phyloP scores from a whole-genome alignment of 1,284 basidiomycete genomes.

The Naganishia sp. region DNA sequence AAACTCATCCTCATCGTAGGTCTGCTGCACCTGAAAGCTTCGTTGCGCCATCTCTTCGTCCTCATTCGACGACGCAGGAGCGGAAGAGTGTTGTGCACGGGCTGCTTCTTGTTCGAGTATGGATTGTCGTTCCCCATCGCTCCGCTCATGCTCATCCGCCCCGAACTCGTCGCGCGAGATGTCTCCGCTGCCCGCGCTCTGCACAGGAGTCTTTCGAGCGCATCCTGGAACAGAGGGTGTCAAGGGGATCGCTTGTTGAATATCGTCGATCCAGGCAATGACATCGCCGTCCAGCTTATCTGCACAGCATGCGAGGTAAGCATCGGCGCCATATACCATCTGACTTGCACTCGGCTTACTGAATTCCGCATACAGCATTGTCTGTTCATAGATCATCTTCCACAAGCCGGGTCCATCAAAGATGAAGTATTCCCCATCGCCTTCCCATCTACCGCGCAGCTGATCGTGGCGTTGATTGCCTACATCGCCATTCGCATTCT shows the following conservation, averaged over 20 bases:
- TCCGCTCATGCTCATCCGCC: no score
- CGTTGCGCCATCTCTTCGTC: not conserved
- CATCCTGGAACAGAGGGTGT: not conserved
- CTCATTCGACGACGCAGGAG: no score
- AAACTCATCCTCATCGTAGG: no score
- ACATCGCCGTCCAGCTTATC: not conserved
- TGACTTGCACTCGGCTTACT: not conserved
- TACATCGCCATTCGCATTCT: not conserved
- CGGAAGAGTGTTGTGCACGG: not conserved
- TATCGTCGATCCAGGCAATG: conserved; percentile 14
- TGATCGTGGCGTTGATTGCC: not conserved
- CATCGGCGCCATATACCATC: not conserved
- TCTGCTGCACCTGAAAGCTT: not conserved
- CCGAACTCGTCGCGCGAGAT: not conserved
- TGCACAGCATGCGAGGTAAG: not conserved
- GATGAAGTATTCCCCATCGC: not conserved
- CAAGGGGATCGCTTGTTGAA: not conserved
- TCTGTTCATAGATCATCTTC: conserved; percentile 14
- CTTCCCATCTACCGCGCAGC: not conserved
- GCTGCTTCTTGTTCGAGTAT: not conserved
- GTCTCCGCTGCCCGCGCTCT: no score
- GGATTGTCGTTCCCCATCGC: not conserved
- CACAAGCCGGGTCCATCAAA: conserved; percentile 10
- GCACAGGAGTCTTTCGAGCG: not conserved
- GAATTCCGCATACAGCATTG: conserved; percentile 5